Evolutionary conservation across 148 eudicot genomes (phyloP), one percentile per base, ranked within the genome.

Genomic region (Silene uniflora): DNA sequence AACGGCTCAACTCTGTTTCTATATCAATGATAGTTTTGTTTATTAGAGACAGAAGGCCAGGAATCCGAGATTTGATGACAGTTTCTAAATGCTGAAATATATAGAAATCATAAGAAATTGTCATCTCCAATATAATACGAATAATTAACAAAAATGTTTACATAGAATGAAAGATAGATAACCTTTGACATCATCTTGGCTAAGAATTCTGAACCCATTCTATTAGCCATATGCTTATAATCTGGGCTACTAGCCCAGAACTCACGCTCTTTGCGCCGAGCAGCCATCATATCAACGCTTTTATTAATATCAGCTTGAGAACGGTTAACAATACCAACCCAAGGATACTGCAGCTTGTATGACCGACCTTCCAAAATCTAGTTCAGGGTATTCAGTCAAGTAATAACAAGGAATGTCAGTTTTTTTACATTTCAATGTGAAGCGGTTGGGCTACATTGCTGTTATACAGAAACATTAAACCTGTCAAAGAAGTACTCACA

Each of bases 281-380:
- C 97, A 83, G 90, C 87, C 75, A 89, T 86, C 98, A 93, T 93
- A 80, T 91, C 97, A 58, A 91, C 91, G 82, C 84, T 91, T 82
- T 91, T 93, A 76, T 93, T 93, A 21, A 91, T 93, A 80, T 93
- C 98, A 19, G 97, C 97, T 83, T 93, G 98, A 70, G 98, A 93
- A 7, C 98, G 91, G 78, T 93, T 93, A 16, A 93, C 98, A 60
- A 93, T 90, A 81, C 98, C 98, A 76, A 93, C 87, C 98, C 98
- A 93, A 62, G 98, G 98, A 72, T 72, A 89, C 80, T 89, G 89
- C 78, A 93, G 86, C 88, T 81, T 91, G 74, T 81, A 90, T 16
- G 97, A 32, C 81, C 80, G 84, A 76, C 98, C 98, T 84, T 93
- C 98, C 92, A 93, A 82, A 44, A 93, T 90, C 98, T 93, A 70